Evolutionary conservation across 2,329 filamentous ascomycete species (phyloP), one percentile per base, ranked within the genome.

Genomic region (Chrysoporthe deuterocubensis): DNA sequence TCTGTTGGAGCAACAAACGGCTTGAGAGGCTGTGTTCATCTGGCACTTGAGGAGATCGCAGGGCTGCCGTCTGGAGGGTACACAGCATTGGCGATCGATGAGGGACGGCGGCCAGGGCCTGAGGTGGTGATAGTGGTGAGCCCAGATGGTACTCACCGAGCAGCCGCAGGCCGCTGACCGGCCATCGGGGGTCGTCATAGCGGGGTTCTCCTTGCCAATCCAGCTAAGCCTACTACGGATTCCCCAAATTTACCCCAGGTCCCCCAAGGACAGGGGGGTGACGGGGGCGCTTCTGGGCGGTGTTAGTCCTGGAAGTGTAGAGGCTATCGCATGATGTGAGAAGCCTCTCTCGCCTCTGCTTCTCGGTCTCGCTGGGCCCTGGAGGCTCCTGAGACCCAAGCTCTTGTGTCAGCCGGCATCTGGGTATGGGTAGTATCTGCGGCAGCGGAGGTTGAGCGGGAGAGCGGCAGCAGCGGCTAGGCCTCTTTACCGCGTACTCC

Each of bases 121-220:
- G 37, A 16, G 59, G 13, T 34, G 57, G 42, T 32, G 58, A 26
- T n/a, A 14, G 58, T 46, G 42, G 13, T 26, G 21, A 60, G 40
- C 40, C 40, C 18, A 9, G 56, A 42, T 44, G 59, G 11, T 46
- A 43, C 44, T 62, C 42, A 44, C 26, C n/a, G 40, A 37, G 46
- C 60, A 50, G n/a, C 48, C 62, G 48, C 32, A 16, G n/a, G n/a
- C 48, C 62, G 48, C 32, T 9, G n/a, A 64, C 42, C 62, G 62
- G 62, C 62, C 62, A 14, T 61, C 59, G 59, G 59, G 21, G 8
- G 62, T 46, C 62, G 62, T 64, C 62, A 64, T 64, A 64, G 62
- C 62, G 62, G 62, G 62, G 62, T 43, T 44, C 21, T 54, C 46
- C 46, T 60, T 44, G 37, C 57, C 40, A 60, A 40, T 64, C n/a